Conservation (phyloP, 2,329 filamentous ascomycete genomes). For the Lachnum nothofagi region DNA sequence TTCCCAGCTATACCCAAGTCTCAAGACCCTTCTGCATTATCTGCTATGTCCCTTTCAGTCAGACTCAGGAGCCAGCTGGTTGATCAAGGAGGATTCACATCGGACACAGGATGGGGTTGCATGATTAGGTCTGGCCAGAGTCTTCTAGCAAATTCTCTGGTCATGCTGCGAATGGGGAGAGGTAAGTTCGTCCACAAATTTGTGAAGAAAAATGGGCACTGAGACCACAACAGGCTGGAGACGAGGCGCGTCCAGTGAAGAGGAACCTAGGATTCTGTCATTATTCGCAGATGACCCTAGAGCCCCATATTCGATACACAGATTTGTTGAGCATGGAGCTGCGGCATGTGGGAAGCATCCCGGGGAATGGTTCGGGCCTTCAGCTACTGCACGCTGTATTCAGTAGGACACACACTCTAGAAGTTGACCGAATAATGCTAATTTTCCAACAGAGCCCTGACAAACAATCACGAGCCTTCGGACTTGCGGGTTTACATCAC, state of each 20-base stretch:
- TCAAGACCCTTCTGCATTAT: constrained; percentile 63
- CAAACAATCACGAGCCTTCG: constrained; percentile 56
- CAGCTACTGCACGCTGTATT: constrained; percentile 88
- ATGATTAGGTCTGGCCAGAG: constrained; percentile 98
- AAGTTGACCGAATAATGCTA: constrained; percentile 6
- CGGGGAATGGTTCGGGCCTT: constrained; percentile 98
- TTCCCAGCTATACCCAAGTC: constrained; percentile 80
- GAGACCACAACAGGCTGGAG: constrained; percentile 62
- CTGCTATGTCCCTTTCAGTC: constrained; percentile 75
- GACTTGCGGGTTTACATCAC: constrained; percentile 80
- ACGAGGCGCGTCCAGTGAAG: constrained; percentile 48
- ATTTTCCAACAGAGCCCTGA: constrained; percentile 58
- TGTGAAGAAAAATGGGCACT: not conserved
- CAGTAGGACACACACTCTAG: constrained; percentile 53
- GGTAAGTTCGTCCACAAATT: constrained; percentile 44
- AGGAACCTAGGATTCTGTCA: constrained; percentile 68
- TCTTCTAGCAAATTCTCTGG: constrained; percentile 79
- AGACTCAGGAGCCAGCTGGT: constrained; percentile 74
- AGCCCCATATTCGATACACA: constrained; percentile 91
- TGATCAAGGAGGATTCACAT: constrained; percentile 78
- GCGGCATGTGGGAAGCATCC: constrained; percentile 86
- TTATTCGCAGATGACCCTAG: constrained; percentile 81
- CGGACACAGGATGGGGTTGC: constrained; percentile 94
- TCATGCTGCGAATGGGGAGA: constrained; percentile 69
- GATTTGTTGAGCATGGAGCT: constrained; percentile 85